Evolutionary conservation across 208 protist genomes (phyloP).

Genomic region (Trypanosoma cruzi): DNA sequence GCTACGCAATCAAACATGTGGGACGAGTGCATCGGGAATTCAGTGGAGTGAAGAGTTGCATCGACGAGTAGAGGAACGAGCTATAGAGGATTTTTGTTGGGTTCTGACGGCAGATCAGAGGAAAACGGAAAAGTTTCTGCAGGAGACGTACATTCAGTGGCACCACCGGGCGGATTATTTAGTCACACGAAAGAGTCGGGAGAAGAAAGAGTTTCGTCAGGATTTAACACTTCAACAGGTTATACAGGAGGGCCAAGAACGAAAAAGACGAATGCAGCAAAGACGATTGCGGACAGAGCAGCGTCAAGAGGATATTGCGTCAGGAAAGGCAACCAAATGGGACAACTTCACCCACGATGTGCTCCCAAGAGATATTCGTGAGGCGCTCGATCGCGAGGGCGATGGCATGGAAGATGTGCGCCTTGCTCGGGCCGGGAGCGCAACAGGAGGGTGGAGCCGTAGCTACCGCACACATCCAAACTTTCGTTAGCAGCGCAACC

Average conservation of each 20-base stretch:
- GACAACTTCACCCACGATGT: constrained; percentile 89
- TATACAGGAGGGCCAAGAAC: constrained; percentile 83
- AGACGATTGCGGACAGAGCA: constrained; percentile 41
- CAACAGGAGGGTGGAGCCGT: constrained; percentile 75
- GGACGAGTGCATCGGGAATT: constrained; percentile 63
- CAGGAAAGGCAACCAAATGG: constrained; percentile 65
- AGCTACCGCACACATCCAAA: constrained; percentile 78
- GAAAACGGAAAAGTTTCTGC: constrained; percentile 80
- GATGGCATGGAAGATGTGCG: constrained; percentile 92
- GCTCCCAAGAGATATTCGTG: constrained; percentile 81
- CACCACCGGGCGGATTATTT: constrained; percentile 89
- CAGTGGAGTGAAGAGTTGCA: constrained; percentile 73
- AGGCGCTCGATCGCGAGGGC: constrained; percentile 83
- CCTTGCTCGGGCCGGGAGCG: constrained; percentile 64
- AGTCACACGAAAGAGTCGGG: constrained; percentile 81
- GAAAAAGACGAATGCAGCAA: constrained; percentile 83
- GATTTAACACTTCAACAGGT: constrained; percentile 84
- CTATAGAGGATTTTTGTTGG: constrained; percentile 83
- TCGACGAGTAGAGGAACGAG: constrained; percentile 48
- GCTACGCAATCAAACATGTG: constrained; percentile 70
- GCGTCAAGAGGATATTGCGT: constrained; percentile 42
- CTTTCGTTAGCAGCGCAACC: constrained; percentile 38
- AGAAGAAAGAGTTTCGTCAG: constrained; percentile 86
- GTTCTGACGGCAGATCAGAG: constrained; percentile 66
- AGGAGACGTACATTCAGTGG: constrained; percentile 89